Percentiles rank a stretch among this genome's conserved stretches.
Conservation (phyloP, 106 monocot genomes). For the Narthecium ossifragum region DNA sequence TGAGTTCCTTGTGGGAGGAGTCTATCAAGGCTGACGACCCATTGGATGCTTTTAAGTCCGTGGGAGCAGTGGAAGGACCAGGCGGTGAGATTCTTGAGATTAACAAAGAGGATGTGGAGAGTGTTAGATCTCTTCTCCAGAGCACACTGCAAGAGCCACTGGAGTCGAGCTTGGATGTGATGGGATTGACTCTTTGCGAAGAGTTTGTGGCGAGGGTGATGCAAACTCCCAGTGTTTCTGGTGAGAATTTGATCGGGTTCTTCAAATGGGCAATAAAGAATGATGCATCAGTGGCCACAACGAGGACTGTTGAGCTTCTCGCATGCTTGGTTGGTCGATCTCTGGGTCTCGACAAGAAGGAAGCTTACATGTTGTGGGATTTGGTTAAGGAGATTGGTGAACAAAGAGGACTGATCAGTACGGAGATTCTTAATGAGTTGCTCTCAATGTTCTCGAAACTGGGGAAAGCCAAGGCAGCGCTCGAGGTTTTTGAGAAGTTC, state of each 20-base stretch:
- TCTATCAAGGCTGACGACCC: constrained; percentile 4
- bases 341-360: constrained; percentile 29
- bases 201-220: constrained; percentile 56
- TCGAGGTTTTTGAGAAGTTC: constrained; percentile 78
- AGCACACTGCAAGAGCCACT: constrained; percentile 18
- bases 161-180: constrained; percentile 27
- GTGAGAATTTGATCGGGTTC: constrained; percentile 52
- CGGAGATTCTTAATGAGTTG: constrained; percentile 50
- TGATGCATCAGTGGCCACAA: constrained; percentile 17
- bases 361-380: constrained; percentile 72
- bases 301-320: constrained; percentile 30
- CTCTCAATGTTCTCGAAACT: constrained; percentile 48
- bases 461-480: constrained; percentile 42
- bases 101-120: constrained; percentile 35
- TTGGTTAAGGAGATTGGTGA: constrained; percentile 64
- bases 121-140: constrained; percentile 32
- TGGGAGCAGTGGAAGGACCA: constrained; percentile 1
- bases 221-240: constrained; percentile 16
- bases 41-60: constrained; percentile 7
- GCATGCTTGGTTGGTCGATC: constrained; percentile 24
- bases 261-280: constrained; percentile 40
- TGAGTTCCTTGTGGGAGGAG: constrained; percentile 28
- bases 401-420: constrained; percentile 41
- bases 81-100: constrained; percentile 17
- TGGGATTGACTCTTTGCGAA: constrained; percentile 36